phyloP scores from a whole-genome alignment of 1,284 basidiomycete species.

The Cutaneotrichosporon sp. region DNA sequence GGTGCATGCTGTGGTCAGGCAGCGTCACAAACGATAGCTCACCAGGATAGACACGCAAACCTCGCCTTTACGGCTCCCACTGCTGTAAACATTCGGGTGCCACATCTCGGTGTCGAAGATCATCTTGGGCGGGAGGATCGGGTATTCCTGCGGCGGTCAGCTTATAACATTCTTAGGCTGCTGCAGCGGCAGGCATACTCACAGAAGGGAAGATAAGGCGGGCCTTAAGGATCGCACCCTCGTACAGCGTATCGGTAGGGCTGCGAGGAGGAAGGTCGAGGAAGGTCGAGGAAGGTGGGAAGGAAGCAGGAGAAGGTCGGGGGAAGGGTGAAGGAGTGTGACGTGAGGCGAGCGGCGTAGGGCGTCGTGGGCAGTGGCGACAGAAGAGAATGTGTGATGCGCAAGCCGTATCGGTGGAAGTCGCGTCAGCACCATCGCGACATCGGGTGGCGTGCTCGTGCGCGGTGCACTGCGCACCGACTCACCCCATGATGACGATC shows the following conservation, averaged over 20 bases:
- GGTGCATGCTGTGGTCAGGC: constrained; percentile 70
- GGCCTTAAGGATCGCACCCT: constrained; percentile 90
- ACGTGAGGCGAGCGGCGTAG: background rate
- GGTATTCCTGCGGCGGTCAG: constrained; percentile 64
- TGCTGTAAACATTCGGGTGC: constrained; percentile 96
- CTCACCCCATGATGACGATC: constrained; percentile 85
- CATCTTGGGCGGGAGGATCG: constrained; percentile 92
- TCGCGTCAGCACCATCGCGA: constrained; percentile 7
- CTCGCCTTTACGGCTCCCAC: constrained; percentile 83
- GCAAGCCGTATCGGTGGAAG: background rate
- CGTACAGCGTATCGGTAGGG: constrained; percentile 84
- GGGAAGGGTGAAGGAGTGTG: constrained; percentile 2
- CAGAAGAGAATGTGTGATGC: background rate
- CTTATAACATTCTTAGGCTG: background rate
- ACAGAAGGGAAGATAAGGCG: constrained; percentile 75
- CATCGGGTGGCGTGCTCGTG: background rate
- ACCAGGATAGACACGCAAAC: constrained; percentile 97
- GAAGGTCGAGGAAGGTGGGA: constrained; percentile 26
- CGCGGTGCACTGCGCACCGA: constrained; percentile 16
- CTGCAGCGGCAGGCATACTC: constrained; percentile 16
- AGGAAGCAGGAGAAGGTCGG: background rate
- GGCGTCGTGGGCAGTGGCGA: too few relatives aligned
- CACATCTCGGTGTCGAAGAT: constrained; percentile 94
- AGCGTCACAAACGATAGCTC: constrained; percentile 43
- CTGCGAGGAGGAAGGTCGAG: constrained; percentile 55